Evolutionary conservation across 2,329 filamentous ascomycete genomes (phyloP).

Genomic region (Malbranchea zuffiana): DNA sequence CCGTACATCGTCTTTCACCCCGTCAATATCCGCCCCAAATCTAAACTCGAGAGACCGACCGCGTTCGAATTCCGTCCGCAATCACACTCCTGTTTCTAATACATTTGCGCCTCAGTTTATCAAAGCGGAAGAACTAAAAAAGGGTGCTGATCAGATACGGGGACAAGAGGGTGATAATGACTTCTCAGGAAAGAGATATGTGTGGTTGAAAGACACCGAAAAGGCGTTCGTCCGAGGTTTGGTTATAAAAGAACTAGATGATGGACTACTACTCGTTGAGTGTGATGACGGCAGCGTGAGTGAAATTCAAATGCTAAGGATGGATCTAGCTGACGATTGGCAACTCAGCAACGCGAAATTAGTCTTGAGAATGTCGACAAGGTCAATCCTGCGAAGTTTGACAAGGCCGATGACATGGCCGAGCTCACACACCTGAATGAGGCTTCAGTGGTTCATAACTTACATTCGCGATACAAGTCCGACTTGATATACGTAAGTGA

Average conservation of each 20-base stretch:
- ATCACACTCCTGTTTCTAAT: constrained; percentile 44
- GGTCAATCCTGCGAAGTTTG: constrained; percentile 98
- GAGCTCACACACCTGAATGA: constrained; percentile 97
- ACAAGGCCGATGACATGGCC: constrained; percentile 98
- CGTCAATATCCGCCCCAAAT: constrained; percentile 39
- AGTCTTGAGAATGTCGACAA: constrained; percentile 86
- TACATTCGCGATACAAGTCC: constrained; percentile 87
- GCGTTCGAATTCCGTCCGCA: constrained; percentile 54
- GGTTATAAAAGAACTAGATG: constrained; percentile 69
- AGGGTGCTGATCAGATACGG: constrained; percentile 44
- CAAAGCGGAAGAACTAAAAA: constrained; percentile 66
- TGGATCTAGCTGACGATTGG: neutral
- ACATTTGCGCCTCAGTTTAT: constrained; percentile 97
- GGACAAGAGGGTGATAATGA: constrained; percentile 96
- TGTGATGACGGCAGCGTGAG: constrained; percentile 79
- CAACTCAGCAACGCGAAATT: constrained; percentile 65
- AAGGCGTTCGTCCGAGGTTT: constrained; percentile 85
- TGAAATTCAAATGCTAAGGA: neutral
- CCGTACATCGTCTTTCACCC: constrained; percentile 59
- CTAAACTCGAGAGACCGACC: constrained; percentile 32
- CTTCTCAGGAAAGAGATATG: constrained; percentile 96
- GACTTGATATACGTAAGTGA: constrained; percentile 70
- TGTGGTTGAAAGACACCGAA: constrained; percentile 85
- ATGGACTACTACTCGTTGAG: constrained; percentile 66
- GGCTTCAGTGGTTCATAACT: constrained; percentile 92